A percentile compares a stretch with the other conserved stretches of the same genome.
Evolutionary conservation across 1,139 yeast genomes (phyloP).

Genomic region (Yamadazyma taylorii): DNA sequence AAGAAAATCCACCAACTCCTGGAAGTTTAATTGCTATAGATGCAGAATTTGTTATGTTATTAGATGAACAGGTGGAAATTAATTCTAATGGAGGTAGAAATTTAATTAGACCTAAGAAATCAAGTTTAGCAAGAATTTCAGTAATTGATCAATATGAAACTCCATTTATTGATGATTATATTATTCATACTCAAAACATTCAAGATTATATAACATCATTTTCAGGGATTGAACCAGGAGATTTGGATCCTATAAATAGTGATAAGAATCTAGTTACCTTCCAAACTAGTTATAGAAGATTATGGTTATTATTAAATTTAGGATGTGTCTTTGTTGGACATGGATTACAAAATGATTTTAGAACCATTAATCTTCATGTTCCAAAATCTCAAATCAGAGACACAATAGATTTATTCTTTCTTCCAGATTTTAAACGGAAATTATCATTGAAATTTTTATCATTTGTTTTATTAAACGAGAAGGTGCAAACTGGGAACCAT

Average conservation of each 20-base stretch:
- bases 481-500: slow-evolving; percentile 90
- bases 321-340: slow-evolving; percentile 97
- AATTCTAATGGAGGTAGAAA: slow-evolving; percentile 64
- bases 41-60: slow-evolving; percentile 89
- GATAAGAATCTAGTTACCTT: slow-evolving; percentile 70
- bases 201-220: slow-evolving; percentile 85
- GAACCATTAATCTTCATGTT: slow-evolving; percentile 88
- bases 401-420: slow-evolving; percentile 77
- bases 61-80: slow-evolving; percentile 79
- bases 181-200: slow-evolving; percentile 69
- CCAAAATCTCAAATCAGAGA: slow-evolving; percentile 86
- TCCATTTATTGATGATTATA: slow-evolving; percentile 93
- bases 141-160: slow-evolving; percentile 67
- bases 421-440: slow-evolving; percentile 68
- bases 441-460: slow-evolving; percentile 88
- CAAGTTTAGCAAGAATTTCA: slow-evolving; percentile 86
- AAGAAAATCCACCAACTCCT: slow-evolving; percentile 66
- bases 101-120: slow-evolving; percentile 70
- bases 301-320: slow-evolving; percentile 83
- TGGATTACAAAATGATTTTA: slow-evolving; percentile 86
- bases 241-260: slow-evolving; percentile 73
- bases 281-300: slow-evolving; percentile 81
- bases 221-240: slow-evolving; percentile 93
- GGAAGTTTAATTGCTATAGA: slow-evolving; percentile 90
- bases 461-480: slow-evolving; percentile 68